Conservation (phyloP, 495 filamentous ascomycete genomes). For the Apiosordaria backusii region DNA sequence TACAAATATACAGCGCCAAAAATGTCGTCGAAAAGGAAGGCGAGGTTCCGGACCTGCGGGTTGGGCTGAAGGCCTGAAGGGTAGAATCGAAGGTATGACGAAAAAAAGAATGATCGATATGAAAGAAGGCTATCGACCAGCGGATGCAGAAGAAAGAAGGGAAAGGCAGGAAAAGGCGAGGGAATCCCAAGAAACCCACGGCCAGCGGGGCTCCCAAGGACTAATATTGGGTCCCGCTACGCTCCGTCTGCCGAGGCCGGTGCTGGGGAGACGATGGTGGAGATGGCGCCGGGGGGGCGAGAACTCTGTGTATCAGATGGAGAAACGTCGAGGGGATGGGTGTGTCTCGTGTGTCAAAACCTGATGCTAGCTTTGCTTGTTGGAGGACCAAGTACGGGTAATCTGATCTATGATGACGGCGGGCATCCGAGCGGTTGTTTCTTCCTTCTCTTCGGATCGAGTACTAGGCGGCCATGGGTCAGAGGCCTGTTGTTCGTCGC, state of each 20-base stretch:
- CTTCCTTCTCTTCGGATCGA: constrained; percentile 17
- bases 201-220: constrained; percentile 32
- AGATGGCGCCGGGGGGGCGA: constrained; percentile 24
- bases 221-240: constrained; percentile 39
- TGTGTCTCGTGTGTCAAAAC: constrained; percentile 40
- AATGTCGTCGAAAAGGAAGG: constrained; percentile 32
- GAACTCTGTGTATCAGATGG: constrained; percentile 41
- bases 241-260: constrained; percentile 6
- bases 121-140: constrained; percentile 49
- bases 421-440: constrained; percentile 44
- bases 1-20: constrained; percentile 18
- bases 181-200: constrained; percentile 25
- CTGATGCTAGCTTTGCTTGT: constrained; percentile 33
- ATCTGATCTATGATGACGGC: constrained; percentile 47
- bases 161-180: constrained; percentile 28
- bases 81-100: constrained; percentile 16
- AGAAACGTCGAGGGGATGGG: constrained; percentile 19
- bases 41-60: constrained; percentile 49
- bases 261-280: constrained; percentile 10
- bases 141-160: constrained; percentile 37
- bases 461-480: constrained; percentile 21
- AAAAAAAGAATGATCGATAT: constrained; percentile 37
- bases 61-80: constrained; percentile 14
- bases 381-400: constrained; percentile 44
- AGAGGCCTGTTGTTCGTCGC: constrained; percentile 25